These are phyloP conservation scores for Tuber umbilicatum DNA, from an alignment of 495 filamentous ascomycete species.

Conservation along the genomic window DNA sequence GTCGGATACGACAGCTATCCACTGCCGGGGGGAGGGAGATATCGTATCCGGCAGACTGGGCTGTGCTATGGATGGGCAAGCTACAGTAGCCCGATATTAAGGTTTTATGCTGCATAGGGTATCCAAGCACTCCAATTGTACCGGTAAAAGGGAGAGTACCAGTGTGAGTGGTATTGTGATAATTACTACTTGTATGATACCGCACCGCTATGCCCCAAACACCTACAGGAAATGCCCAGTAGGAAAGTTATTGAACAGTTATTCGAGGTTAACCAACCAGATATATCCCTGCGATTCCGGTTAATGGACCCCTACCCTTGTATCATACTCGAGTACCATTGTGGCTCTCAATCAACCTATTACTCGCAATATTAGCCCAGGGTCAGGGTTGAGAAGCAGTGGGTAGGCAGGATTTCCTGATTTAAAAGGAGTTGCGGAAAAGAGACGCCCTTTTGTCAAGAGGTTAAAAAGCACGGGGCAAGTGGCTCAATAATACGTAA, in stretches of 20 bases:
- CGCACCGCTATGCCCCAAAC: neutral
- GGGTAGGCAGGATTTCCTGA: neutral
- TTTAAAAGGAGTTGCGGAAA: neutral
- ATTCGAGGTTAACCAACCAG: neutral
- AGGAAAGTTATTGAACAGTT: neutral
- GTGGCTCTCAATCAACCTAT: neutral
- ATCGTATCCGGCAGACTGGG: neutral
- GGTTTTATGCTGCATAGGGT: neutral
- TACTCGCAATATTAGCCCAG: neutral
- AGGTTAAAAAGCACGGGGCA: neutral
- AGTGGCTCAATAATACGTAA: conserved; percentile 5
- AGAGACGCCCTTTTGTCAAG: neutral
- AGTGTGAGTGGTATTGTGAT: neutral
- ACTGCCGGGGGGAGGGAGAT: neutral
- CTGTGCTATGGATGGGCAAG: neutral
- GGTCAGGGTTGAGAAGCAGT: neutral
- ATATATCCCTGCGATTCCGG: neutral
- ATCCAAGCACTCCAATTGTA: neutral
- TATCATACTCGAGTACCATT: neutral
- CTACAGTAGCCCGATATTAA: neutral
- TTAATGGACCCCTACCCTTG: neutral
- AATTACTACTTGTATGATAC: neutral
- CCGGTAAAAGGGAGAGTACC: neutral
- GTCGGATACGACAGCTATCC: neutral
- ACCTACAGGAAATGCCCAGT: neutral